These are phyloP conservation scores for Elaeis oleifera DNA, from an alignment of 202 grass and related monocot species.

Conservation along the genomic window DNA sequence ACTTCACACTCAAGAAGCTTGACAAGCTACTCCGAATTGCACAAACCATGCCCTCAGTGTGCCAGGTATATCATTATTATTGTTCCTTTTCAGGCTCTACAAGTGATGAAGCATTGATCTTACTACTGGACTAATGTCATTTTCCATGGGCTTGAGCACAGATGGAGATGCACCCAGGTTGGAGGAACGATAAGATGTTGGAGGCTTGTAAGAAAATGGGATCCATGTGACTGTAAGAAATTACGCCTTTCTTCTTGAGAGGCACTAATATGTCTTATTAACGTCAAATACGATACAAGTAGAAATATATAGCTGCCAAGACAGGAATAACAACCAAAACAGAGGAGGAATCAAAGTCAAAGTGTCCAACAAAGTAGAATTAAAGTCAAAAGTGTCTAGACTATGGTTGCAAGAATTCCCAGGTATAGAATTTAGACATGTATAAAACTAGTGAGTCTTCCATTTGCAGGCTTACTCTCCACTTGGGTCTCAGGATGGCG, in stretches of 20 bases:
- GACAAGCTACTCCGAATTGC: slow-evolving; percentile 41
- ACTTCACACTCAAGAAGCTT: slow-evolving; percentile 58
- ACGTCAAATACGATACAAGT: too few relatives aligned
- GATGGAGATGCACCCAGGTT: slow-evolving; percentile 86
- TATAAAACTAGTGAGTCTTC: not conserved
- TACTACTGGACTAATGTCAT: not conserved
- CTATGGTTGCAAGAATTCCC: too few relatives aligned
- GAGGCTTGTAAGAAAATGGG: slow-evolving; percentile 68
- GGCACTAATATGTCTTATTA: not conserved
- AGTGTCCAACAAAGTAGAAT: too few relatives aligned
- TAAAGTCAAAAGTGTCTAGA: too few relatives aligned
- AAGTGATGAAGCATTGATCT: too few relatives aligned
- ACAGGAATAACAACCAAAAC: too few relatives aligned
- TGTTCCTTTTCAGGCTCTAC: not conserved
- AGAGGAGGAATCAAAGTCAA: too few relatives aligned
- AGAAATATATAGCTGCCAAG: too few relatives aligned
- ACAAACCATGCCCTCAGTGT: slow-evolving; percentile 45
- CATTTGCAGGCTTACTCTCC: slow-evolving; percentile 67
- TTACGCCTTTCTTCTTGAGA: not conserved
- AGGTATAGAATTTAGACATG: too few relatives aligned
- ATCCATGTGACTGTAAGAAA: slow-evolving; percentile 71
- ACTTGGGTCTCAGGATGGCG: slow-evolving; percentile 41
- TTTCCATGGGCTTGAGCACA: slow-evolving; percentile 19
- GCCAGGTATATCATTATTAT: slow-evolving; percentile 38
- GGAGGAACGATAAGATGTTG: slow-evolving; percentile 73